Conservation (phyloP, 2,329 filamentous ascomycete species). For the Fusarium paranaense region DNA sequence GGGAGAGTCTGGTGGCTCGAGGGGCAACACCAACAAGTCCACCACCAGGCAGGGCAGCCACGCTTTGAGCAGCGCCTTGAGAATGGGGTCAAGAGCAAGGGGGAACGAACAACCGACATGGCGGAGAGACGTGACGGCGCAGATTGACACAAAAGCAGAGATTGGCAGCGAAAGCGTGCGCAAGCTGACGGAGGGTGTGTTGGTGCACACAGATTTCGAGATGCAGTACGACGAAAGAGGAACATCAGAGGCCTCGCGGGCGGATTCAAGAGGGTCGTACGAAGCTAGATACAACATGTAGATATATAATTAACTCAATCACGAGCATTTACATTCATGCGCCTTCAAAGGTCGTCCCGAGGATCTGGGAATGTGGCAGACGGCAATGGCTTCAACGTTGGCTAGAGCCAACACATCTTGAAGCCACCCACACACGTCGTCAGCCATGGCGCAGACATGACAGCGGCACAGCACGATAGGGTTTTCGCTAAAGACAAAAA, state of each 20-base stretch:
- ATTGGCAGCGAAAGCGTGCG: slow-evolving; percentile 39
- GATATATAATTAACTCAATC: not conserved
- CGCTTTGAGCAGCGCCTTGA: not conserved
- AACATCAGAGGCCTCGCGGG: slow-evolving; percentile 6
- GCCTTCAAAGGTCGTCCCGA: not conserved
- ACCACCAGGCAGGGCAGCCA: not conserved
- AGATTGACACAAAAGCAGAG: slow-evolving; percentile 5
- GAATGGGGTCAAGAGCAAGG: slow-evolving; percentile 4
- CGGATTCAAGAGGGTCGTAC: slow-evolving; percentile 32
- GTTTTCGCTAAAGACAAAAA: not conserved
- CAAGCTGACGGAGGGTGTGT: slow-evolving; percentile 38
- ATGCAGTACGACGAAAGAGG: slow-evolving; percentile 37
- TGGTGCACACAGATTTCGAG: slow-evolving; percentile 40
- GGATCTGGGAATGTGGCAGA: not conserved
- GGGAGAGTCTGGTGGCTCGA: slow-evolving; percentile 6
- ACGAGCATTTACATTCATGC: not conserved
- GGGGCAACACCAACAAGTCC: slow-evolving; percentile 6
- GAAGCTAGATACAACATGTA: slow-evolving; percentile 33
- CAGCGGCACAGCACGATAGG: not conserved
- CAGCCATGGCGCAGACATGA: not conserved
- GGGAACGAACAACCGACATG: slow-evolving; percentile 14
- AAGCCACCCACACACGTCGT: not conserved
- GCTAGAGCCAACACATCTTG: not conserved
- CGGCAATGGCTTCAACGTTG: not conserved
- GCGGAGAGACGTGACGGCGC: slow-evolving; percentile 20